Percentiles rank a stretch among this genome's conserved stretches.
phyloP scores from a whole-genome alignment of 192 early-diverging fungal genomes.

The Kappamyces sp. region DNA sequence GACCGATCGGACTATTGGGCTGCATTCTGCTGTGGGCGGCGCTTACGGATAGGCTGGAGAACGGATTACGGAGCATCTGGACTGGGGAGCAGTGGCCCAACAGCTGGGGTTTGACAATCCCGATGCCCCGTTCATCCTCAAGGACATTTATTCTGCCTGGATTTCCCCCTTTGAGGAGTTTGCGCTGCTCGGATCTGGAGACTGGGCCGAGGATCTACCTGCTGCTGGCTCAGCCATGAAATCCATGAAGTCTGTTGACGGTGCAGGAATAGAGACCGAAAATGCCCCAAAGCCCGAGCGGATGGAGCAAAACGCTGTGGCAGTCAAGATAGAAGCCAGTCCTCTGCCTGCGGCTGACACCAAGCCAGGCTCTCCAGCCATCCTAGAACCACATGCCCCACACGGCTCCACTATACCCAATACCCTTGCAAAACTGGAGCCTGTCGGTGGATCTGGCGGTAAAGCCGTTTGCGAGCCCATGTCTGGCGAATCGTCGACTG shows the following conservation, averaged over 20 bases:
- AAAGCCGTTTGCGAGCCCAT: no score
- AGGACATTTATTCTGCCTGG: slow-evolving; percentile 33
- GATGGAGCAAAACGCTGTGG: neutral
- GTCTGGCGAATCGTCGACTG: no score
- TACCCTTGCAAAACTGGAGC: no score
- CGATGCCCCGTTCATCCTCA: slow-evolving; percentile 24
- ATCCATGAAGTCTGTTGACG: neutral
- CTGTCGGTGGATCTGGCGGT: no score
- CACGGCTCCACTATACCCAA: no score
- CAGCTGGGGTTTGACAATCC: slow-evolving; percentile 31
- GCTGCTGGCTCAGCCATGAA: slow-evolving; percentile 6
- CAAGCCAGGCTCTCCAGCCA: no score
- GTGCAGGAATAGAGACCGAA: neutral
- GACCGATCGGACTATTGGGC: neutral
- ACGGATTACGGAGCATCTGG: slow-evolving; percentile 63
- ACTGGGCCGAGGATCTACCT: neutral
- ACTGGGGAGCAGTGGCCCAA: slow-evolving; percentile 82
- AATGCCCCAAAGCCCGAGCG: neutral
- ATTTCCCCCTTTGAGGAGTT: slow-evolving; percentile 47
- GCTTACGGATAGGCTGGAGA: slow-evolving; percentile 1
- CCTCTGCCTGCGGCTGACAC: neutral
- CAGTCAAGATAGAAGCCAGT: neutral
- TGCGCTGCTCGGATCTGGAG: slow-evolving; percentile 5
- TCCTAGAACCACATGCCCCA: no score
- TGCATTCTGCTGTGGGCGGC: slow-evolving; percentile 1